Percentiles rank a stretch among this genome's conserved stretches.
These are phyloP conservation scores for Dentipellis sp. DNA, from an alignment of 768 basidiomycete species.

Conservation along the genomic window DNA sequence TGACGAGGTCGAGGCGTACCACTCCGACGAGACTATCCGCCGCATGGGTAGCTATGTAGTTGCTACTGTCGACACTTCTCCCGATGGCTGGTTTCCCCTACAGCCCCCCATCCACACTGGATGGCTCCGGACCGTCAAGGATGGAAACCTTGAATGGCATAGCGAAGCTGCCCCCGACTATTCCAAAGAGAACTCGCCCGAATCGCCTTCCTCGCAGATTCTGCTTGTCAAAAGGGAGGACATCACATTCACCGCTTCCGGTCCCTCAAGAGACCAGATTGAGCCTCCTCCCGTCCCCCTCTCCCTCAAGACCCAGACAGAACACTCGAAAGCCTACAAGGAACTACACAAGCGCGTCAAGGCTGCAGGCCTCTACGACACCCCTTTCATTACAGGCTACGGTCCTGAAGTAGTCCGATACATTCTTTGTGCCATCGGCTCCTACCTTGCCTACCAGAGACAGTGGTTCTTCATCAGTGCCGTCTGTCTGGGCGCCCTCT, in stretches of 20 bases:
- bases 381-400: conserved; percentile 79
- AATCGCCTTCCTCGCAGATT: conserved; percentile 36
- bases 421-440: conserved; percentile 44
- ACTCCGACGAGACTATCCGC: conserved; percentile 47
- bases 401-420: conserved; percentile 86
- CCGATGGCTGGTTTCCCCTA: conserved; percentile 59
- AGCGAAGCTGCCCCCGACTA: conserved; percentile 9
- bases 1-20: conserved; percentile 92
- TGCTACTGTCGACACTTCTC: conserved; percentile 52
- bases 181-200: conserved; percentile 18
- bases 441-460: conserved; percentile 51
- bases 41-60: conserved; percentile 57
- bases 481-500: conserved; percentile 75
- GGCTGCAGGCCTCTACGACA: conserved; percentile 78
- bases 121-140: conserved; percentile 53
- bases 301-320: conserved; percentile 47
- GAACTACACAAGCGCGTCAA: conserved; percentile 65
- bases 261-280: conserved; percentile 35
- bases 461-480: conserved; percentile 70
- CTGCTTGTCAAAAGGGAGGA: conserved; percentile 47
- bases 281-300: conserved; percentile 44
- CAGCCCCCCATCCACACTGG: conserved; percentile 83
- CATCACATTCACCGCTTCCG: conserved; percentile 19
- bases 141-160: conserved; percentile 20
- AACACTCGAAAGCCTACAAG: conserved; percentile 73